Conservation (phyloP, 805 yeast genomes). For the Dipodascopsis tothii region DNA sequence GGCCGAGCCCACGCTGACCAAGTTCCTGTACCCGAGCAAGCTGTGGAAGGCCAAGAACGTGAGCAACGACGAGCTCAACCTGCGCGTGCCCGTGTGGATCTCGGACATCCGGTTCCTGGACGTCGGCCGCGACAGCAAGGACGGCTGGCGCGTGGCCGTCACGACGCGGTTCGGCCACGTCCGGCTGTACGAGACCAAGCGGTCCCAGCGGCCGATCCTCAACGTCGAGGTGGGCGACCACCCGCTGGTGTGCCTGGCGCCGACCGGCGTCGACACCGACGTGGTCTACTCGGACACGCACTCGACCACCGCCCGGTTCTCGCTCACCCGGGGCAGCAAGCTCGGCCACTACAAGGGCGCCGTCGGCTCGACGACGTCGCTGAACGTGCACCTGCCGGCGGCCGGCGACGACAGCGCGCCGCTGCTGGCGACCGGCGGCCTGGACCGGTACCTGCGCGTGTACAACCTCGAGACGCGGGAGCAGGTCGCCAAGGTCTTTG, state of each 20-base stretch:
- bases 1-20: neutral
- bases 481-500: constrained; percentile 60
- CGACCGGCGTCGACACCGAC: constrained; percentile 29
- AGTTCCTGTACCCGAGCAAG: constrained; percentile 5
- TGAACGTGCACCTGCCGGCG: constrained; percentile 22
- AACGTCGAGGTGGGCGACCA: constrained; percentile 49
- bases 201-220: constrained; percentile 61
- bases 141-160: constrained; percentile 49
- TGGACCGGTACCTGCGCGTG: constrained; percentile 79
- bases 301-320: constrained; percentile 52
- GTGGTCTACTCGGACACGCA: constrained; percentile 69
- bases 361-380: constrained; percentile 57
- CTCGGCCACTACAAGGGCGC: constrained; percentile 66
- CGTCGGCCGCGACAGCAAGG: constrained; percentile 27
- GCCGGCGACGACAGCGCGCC: constrained; percentile 25
- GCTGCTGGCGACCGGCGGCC: constrained; percentile 67
- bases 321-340: constrained; percentile 44
- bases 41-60: constrained; percentile 75
- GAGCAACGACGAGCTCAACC: constrained; percentile 66
- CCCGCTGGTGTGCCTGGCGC: constrained; percentile 41
- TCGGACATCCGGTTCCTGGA: constrained; percentile 46
- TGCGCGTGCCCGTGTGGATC: constrained; percentile 79
- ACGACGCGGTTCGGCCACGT: constrained; percentile 62
- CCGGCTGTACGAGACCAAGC: constrained; percentile 60
- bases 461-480: constrained; percentile 56